These are phyloP conservation scores for Sporobolus alterniflorus DNA, from an alignment of 202 grass and related monocot genomes.

Conservation along the genomic window DNA sequence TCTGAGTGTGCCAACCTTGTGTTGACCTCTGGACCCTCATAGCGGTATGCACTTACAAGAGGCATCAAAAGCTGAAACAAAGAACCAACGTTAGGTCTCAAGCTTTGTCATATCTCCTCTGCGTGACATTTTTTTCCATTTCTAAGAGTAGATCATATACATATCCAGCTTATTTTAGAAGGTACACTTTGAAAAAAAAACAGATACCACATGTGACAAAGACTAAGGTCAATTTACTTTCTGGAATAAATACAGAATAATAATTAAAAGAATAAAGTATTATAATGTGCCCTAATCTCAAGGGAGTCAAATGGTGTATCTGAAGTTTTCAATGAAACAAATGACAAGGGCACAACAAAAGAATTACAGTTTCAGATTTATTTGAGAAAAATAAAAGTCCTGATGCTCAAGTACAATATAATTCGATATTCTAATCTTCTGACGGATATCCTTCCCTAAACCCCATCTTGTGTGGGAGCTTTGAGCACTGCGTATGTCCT, in stretches of 20 bases:
- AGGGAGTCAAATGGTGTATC: not conserved
- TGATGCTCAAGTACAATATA: not conserved
- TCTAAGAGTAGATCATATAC: not conserved
- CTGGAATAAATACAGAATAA: not conserved
- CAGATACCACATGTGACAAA: not conserved
- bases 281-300: not conserved
- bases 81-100: constrained; percentile 4
- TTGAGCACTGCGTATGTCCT: no score
- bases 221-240: not conserved
- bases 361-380: not conserved
- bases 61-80: constrained; percentile 81
- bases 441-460: no score
- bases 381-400: not conserved
- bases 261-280: not conserved
- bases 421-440: not conserved
- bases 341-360: not conserved
- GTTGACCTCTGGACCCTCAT: constrained; percentile 82
- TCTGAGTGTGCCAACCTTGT: constrained; percentile 77
- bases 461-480: no score
- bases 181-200: not conserved
- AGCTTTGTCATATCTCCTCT: not conserved
- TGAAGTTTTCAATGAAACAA: not conserved
- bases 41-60: constrained; percentile 79
- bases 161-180: not conserved
- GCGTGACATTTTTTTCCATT: not conserved